Evolutionary conservation across 2,329 filamentous ascomycete genomes (phyloP).

Genomic region (Arthroderma uncinatum): DNA sequence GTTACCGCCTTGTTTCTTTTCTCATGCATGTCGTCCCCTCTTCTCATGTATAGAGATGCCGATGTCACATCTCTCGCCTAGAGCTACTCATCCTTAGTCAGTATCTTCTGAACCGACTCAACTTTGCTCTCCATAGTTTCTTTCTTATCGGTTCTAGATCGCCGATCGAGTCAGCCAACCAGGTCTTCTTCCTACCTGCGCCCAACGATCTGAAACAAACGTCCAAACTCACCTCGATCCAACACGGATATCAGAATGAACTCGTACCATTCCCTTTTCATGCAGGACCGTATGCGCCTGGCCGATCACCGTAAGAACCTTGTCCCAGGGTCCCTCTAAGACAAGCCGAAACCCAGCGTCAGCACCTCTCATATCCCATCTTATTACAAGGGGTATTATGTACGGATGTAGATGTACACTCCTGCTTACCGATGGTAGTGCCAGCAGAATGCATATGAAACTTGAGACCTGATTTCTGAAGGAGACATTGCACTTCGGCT

Average conservation of each 20-base stretch:
- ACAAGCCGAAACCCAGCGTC: background rate
- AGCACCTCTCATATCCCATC: background rate
- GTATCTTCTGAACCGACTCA: constrained; percentile 44
- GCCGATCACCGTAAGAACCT: constrained; percentile 74
- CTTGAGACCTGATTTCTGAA: constrained; percentile 67
- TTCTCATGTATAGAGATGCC: background rate
- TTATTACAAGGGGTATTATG: background rate
- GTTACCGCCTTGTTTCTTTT: background rate
- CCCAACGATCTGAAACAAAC: background rate
- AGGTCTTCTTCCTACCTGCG: background rate
- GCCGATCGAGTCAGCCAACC: background rate
- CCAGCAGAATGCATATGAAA: constrained; percentile 90
- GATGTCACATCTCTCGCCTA: background rate
- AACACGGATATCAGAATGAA: constrained; percentile 80
- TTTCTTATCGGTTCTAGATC: constrained; percentile 64
- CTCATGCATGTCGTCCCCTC: background rate
- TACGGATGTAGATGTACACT: background rate
- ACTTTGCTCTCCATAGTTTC: constrained; percentile 77
- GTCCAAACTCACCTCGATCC: constrained; percentile 54
- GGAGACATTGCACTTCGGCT: constrained; percentile 73
- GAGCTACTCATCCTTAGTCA: constrained; percentile 26
- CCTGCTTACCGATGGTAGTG: constrained; percentile 71
- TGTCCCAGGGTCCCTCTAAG: constrained; percentile 79
- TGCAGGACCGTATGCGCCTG: constrained; percentile 73
- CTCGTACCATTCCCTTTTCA: constrained; percentile 61